Conservation (phyloP, 2,329 filamentous ascomycete species). For the Trichoderma breve region DNA sequence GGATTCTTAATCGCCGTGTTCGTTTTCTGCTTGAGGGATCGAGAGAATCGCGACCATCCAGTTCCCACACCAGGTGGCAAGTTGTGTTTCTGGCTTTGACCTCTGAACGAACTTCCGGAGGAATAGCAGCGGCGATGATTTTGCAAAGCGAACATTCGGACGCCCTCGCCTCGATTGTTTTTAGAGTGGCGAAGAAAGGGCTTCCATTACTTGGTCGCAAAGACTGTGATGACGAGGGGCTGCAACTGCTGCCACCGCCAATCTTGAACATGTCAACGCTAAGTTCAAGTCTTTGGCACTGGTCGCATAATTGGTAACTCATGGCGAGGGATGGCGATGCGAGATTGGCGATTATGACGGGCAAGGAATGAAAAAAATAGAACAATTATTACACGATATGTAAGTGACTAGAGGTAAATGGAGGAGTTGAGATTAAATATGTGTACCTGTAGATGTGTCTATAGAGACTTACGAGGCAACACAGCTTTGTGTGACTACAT, state of each 20-base stretch:
- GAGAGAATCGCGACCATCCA: background rate
- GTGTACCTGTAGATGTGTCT: background rate
- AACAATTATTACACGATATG: background rate
- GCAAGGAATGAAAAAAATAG: background rate
- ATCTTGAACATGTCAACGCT: background rate
- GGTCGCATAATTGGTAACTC: background rate
- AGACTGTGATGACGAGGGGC: background rate
- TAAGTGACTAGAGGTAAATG: background rate
- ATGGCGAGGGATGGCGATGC: background rate
- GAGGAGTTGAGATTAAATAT: background rate
- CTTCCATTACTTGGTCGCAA: background rate
- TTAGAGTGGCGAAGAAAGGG: background rate
- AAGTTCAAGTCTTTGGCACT: background rate
- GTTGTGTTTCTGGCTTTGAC: background rate
- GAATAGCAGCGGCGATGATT: background rate
- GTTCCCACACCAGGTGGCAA: background rate
- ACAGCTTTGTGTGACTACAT: background rate
- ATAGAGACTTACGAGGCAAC: background rate
- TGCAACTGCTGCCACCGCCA: background rate
- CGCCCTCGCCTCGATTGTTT: background rate
- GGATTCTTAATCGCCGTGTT: background rate
- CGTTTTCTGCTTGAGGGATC: background rate
- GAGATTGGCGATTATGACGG: background rate
- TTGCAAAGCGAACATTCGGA: background rate
- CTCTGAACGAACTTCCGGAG: background rate